Evolutionary conservation across 139 green algal genomes (phyloP).

Genomic region (Cymbomonas tetramitiformis): DNA sequence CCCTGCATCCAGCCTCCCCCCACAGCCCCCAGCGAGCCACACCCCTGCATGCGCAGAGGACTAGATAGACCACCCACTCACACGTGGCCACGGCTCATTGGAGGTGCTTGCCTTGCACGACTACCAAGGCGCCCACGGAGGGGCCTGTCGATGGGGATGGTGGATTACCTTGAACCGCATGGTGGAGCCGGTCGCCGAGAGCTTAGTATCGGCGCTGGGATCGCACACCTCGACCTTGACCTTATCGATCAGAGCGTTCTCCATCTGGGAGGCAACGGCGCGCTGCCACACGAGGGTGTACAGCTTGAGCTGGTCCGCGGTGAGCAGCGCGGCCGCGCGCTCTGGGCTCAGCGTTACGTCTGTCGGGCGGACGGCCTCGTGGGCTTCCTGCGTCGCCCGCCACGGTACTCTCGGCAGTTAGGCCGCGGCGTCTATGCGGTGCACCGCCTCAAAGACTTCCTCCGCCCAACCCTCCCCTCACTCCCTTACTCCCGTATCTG

Average conservation of each 20-base stretch:
- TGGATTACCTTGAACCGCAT: too few relatives aligned
- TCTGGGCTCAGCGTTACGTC: conserved; percentile 7
- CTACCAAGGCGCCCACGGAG: too few relatives aligned
- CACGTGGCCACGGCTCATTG: too few relatives aligned
- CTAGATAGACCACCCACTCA: too few relatives aligned
- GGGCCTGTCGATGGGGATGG: too few relatives aligned
- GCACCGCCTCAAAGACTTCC: too few relatives aligned
- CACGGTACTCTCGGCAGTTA: conserved; percentile 24
- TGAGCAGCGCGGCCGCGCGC: neutral
- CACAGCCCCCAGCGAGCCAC: too few relatives aligned
- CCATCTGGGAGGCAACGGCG: conserved; percentile 67
- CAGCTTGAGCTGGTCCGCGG: conserved; percentile 34
- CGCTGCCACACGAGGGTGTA: conserved; percentile 75
- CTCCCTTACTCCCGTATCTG: too few relatives aligned
- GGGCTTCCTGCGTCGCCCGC: conserved; percentile 82
- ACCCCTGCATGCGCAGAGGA: too few relatives aligned
- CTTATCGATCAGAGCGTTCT: conserved; percentile 23
- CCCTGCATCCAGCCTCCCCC: too few relatives aligned
- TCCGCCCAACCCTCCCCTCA: too few relatives aligned
- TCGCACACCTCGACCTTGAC: conserved; percentile 34
- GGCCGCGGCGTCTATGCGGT: conserved; percentile 22
- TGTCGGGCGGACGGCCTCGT: conserved; percentile 82
- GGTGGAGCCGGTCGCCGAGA: neutral
- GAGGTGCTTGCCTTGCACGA: too few relatives aligned
- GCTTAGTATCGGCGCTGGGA: conserved; percentile 20